A percentile compares a stretch with the other conserved stretches of the same genome.
These are phyloP conservation scores for Rhodotorula babjevae DNA, from an alignment of 768 basidiomycete genomes.

Conservation along the genomic window DNA sequence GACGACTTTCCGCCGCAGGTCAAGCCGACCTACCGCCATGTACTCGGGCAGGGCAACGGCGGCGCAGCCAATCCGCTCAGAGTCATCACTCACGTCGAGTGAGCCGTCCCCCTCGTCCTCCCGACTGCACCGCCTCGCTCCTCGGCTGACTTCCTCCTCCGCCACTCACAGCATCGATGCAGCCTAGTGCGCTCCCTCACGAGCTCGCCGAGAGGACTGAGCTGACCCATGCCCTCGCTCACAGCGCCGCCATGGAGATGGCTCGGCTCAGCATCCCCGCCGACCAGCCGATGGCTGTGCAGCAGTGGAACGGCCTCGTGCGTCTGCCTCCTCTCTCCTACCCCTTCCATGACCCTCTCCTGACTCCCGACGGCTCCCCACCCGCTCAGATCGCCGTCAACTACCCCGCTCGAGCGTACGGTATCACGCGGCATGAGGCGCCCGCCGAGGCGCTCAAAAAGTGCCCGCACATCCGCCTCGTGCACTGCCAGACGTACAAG, in stretches of 20 bases:
- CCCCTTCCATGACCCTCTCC: too few species aligned
- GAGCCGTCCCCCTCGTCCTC: background rate
- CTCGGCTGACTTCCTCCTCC: too few species aligned
- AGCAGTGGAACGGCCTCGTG: conserved; percentile 66
- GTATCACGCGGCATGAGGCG: conserved; percentile 86
- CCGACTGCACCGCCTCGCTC: background rate
- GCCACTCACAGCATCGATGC: background rate
- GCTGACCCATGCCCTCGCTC: background rate
- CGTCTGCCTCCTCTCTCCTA: background rate
- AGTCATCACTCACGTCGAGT: conserved; percentile 69
- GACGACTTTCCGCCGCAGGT: conserved; percentile 45
- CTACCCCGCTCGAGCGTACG: conserved; percentile 86
- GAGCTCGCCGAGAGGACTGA: background rate
- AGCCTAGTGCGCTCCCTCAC: background rate
- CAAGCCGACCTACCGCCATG: conserved; percentile 17
- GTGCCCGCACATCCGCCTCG: conserved; percentile 75
- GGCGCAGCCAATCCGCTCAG: conserved; percentile 60
- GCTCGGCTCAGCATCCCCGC: conserved; percentile 59
- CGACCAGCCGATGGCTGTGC: conserved; percentile 42
- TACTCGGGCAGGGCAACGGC: conserved; percentile 22
- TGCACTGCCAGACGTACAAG: conserved; percentile 91
- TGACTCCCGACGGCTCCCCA: background rate
- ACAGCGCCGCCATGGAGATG: conserved; percentile 75
- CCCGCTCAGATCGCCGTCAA: conserved; percentile 73
- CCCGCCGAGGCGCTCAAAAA: conserved; percentile 62